Percentiles rank a stretch among this genome's conserved stretches.
Conservation (phyloP, 305 asterid genomes). For the Vinca major region DNA sequence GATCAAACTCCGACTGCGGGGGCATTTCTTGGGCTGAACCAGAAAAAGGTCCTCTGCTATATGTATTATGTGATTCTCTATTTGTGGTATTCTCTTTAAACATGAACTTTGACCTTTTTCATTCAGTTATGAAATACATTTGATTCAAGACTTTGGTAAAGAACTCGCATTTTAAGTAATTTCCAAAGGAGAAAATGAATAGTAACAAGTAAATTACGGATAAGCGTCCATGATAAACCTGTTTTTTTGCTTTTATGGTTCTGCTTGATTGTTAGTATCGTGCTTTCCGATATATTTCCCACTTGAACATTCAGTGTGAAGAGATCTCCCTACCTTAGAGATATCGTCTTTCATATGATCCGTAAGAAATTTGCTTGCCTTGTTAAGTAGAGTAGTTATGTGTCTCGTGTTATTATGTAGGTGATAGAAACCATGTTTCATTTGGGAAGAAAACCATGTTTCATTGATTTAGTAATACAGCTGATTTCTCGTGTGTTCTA, state of each 20-base stretch:
- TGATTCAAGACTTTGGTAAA: background rate
- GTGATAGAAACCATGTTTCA: too few relatives aligned
- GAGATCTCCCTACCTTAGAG: too few relatives aligned
- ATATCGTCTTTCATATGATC: background rate
- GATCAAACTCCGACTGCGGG: slow-evolving; percentile 5
- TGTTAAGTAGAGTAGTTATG: background rate
- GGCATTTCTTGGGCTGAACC: slow-evolving; percentile 14
- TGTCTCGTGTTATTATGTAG: background rate
- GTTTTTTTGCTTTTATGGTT: background rate
- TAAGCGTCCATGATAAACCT: too few relatives aligned
- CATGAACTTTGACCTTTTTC: background rate
- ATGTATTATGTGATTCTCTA: background rate
- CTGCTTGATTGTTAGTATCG: background rate
- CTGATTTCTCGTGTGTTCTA: background rate
- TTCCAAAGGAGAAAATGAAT: background rate
- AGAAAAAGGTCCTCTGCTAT: slow-evolving; percentile 5
- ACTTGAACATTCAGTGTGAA: background rate
- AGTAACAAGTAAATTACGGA: background rate
- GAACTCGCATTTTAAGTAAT: background rate
- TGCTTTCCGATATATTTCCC: background rate
- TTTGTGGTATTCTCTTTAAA: background rate
- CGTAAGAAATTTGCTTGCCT: too few relatives aligned
- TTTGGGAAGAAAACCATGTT: too few relatives aligned
- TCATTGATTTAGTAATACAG: background rate
- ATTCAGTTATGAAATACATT: background rate